Evolutionary conservation across 352 stramenopile species (phyloP), one percentile per base, ranked within the genome.

Genomic region (Globisporangium parvum): DNA sequence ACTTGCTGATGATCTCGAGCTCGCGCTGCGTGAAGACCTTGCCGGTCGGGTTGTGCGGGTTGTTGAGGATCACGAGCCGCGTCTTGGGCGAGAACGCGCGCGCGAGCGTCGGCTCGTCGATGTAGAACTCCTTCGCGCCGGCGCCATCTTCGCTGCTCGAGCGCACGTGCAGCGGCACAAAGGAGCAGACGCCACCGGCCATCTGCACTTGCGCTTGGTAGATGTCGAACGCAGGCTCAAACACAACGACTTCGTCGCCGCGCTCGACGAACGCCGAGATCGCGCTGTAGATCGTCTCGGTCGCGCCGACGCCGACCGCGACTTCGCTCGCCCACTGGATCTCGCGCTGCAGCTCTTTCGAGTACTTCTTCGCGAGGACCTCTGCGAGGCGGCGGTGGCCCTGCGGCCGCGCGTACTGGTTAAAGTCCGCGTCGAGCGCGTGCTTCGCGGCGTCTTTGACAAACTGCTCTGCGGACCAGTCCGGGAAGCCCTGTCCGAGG

Each of bases 21-120:
- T 99, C 97, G 14, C 71, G 59, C 35, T 69, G 58, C 23, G 90
- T 94, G 67, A 99, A 99, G 45, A 99, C 90, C 61, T 99, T 99
- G 33, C 97, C 97, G 46, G 97, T 99, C 12, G 97, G 97, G 71
- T 99, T 99, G 84, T 99, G 97, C 37, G 97, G 97, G 56, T 96
- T 98, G 81, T 99, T 99, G 24, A 99, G 75, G 26, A 99, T 75
- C 49, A 99, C 84, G 0, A 94, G 81, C 40, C 93, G 85, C n/a
- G 97, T 99, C 62, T 90, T 88, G 11, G 82, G 69, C 12, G 91
- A 95, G 57, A 99, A 96, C 9, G 81, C 81, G 5, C 63, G 68
- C 23, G 95, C 77, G 33, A 98, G 74, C 26, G 84, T 85, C 1
- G 74, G 57, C 35, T 91, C 73, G 60, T 98, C 92, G 21, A 99